A percentile compares a stretch with the other conserved stretches of the same genome.
These are phyloP conservation scores for Ophiostoma montium DNA, from an alignment of 2,329 filamentous ascomycete species.

Conservation along the genomic window DNA sequence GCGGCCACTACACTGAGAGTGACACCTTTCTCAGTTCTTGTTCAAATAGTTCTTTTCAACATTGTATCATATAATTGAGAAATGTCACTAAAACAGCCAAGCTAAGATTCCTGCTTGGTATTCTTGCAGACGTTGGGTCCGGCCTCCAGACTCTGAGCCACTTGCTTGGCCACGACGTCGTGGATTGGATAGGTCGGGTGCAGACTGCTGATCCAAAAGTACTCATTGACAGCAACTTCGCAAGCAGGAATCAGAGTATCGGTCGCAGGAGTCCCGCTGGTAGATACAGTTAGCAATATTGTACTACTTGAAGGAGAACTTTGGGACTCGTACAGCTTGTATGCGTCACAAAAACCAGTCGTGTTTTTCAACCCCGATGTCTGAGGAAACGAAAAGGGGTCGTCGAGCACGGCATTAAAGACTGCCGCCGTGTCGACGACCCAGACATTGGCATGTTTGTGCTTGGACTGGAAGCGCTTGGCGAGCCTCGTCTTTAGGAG, in stretches of 20 bases:
- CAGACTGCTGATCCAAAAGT: slow-evolving; percentile 49
- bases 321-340: slow-evolving; percentile 34
- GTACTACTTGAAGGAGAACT: slow-evolving; percentile 9
- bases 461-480: neutral
- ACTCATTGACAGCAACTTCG: slow-evolving; percentile 42
- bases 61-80: neutral
- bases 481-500: neutral
- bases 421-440: slow-evolving; percentile 27
- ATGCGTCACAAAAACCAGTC: slow-evolving; percentile 38
- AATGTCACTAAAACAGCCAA: neutral
- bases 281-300: neutral
- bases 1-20: neutral
- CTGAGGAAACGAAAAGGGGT: slow-evolving; percentile 27
- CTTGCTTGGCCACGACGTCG: slow-evolving; percentile 38
- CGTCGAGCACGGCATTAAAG: slow-evolving; percentile 28
- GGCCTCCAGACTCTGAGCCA: slow-evolving; percentile 25
- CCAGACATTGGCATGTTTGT: slow-evolving; percentile 6
- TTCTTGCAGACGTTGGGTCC: slow-evolving; percentile 26
- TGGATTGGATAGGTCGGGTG: slow-evolving; percentile 53
- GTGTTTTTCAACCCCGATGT: slow-evolving; percentile 40
- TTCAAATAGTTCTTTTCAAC: too few relatives aligned
- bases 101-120: neutral
- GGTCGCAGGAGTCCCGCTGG: neutral
- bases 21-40: too few relatives aligned
- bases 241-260: slow-evolving; percentile 32